These are phyloP conservation scores for Candolleomyces aberdarensis DNA, from an alignment of 768 basidiomycete genomes.

Conservation along the genomic window DNA sequence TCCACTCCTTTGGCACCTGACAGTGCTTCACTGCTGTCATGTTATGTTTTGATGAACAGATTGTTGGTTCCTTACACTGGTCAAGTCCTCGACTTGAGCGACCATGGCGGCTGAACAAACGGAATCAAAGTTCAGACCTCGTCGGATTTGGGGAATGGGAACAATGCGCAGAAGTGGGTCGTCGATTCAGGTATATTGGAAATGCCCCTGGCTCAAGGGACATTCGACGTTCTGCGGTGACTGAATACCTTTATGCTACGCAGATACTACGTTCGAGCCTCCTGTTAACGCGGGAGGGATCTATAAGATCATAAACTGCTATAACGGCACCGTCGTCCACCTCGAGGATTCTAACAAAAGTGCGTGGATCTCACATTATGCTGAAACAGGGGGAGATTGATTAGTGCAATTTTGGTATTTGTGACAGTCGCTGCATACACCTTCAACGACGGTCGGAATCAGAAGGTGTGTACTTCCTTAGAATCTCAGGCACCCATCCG, in stretches of 20 bases:
- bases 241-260: no score
- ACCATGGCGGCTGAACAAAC: background rate
- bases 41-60: background rate
- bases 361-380: background rate
- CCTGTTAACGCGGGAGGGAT: background rate
- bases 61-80: background rate
- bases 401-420: background rate
- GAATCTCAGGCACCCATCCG: background rate
- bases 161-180: background rate
- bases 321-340: background rate
- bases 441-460: background rate
- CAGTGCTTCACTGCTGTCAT: no score
- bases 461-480: background rate
- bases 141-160: background rate
- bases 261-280: background rate
- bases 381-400: fast-evolving
- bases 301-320: background rate
- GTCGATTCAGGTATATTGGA: background rate
- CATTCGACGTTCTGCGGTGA: background rate
- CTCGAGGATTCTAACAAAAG: background rate
- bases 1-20: no score
- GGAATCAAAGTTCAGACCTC: background rate
- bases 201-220: no score
- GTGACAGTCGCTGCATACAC: background rate
- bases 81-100: background rate